Base-by-base conservation (phyloP, 495 filamentous ascomycete genomes). In the Aspergillus incahuasiensis region DNA sequence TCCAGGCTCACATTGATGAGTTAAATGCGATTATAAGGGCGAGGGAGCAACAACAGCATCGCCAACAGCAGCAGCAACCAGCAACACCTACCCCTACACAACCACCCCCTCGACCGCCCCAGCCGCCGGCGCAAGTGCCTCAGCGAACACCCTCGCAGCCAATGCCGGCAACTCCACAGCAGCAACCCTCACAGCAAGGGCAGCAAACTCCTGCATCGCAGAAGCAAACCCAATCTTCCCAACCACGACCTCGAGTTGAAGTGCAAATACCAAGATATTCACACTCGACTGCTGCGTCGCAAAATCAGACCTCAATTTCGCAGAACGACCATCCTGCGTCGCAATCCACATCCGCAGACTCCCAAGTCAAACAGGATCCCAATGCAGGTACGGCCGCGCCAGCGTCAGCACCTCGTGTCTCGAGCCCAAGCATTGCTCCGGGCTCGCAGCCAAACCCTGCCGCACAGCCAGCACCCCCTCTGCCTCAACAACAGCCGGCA, bases 1-100 rank as follows among this genome's bases (percentile, higher is more conserved):
- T 99, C 64, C 95, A 99, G 67, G 76, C 79, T 45, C 92, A 97
- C 51, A 97, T 99, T 57, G 89, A 96, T 63, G 87, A 91, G 48
- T 83, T 99, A 30, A 92, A 90, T 39, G 79, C 73, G 0, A 79
- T 84, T 40, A 75, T 85, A 42, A 74, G 76, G 52, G 68, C 72
- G 11, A 68, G 71, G 62, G 67, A 80, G 43, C 69, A 74, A 46
- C 73, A 71, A 53, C 68, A 72, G 56, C 64, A 66, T 40, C 62
- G 59, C 21, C 68, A 68, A 5, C 63, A 68, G 54, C 69, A n/a
- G 39, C 9, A 25, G 19, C 51, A 54, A n/a, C 46, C 45, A 19
- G 30, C 46, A 15, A 56, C 55, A 12, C 55, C 55, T 22, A 46
- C 30, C 6, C 32, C 48, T 30, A 41, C 52, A 46, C 61, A 63